Evolutionary conservation across 306 rosid species (phyloP).

Genomic region (Citrullus amarus): DNA sequence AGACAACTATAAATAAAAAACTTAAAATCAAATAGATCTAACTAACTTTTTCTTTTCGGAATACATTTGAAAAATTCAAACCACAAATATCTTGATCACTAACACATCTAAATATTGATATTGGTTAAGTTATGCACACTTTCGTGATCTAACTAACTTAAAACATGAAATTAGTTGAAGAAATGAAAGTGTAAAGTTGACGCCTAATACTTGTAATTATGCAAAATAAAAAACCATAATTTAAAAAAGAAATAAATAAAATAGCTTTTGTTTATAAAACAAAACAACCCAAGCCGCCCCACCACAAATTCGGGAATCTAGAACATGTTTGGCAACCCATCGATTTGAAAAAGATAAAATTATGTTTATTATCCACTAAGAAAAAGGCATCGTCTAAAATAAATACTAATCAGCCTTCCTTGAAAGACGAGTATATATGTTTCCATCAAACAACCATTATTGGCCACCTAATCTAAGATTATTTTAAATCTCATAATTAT

Average conservation of each 20-base stretch:
- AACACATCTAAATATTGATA: no score
- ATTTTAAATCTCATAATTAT: neutral
- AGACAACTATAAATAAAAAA: no score
- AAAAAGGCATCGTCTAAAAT: neutral
- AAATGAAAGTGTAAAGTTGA: neutral
- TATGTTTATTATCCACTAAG: conserved; percentile 6
- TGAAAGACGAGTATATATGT: conserved; percentile 5
- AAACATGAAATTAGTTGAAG: neutral
- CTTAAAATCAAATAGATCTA: no score
- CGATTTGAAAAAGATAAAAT: neutral
- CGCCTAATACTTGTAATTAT: neutral
- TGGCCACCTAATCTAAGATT: neutral
- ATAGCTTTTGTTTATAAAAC: neutral
- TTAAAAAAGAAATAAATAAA: neutral
- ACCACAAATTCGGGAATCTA: conserved; percentile 11
- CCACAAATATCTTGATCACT: no score
- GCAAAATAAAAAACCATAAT: neutral
- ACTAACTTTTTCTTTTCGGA: no score
- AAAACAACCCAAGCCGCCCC: neutral
- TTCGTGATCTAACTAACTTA: no score
- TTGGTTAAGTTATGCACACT: no score
- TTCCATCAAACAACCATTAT: neutral
- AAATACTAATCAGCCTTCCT: neutral
- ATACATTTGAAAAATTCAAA: no score
- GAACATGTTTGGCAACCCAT: conserved; percentile 11